Base-by-base conservation (phyloP, 1,284 basidiomycete genomes). In the Chalciporus sp. region DNA sequence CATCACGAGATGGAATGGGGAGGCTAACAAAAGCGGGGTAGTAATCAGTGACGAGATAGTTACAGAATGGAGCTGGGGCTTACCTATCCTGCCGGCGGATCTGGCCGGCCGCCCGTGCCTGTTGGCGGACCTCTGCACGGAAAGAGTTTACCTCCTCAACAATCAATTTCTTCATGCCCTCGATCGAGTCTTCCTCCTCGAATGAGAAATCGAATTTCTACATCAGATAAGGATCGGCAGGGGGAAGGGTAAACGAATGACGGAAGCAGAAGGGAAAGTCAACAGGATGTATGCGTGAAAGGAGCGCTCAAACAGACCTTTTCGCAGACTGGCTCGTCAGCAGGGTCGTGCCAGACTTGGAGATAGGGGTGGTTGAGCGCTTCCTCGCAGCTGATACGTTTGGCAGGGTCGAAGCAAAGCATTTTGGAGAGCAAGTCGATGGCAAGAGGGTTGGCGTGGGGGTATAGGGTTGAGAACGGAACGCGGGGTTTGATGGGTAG, bases 171-270 rank as follows among this genome's bases (percentile, higher is more conserved):
- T 96, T 94, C 97, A 99, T 99, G 20, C 97, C 97, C 51, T 97
- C 93, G 56, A 95, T 95, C 50, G 88, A 87, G 60, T 99, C 96
- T 72, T 98, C 96, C 58, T 90, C 88, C 74, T 99, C 97, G 62
- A 99, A 99, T n/a, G 87, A 82, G 69, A 99, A 99, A 74, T 99
- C 95, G 65, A 99, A 98, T 75, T 90, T 88, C 86, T 93, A 60
- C 29, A 26, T 37, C 23, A 26, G 7, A 11, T 39, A 1, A 16
- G 40, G 23, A 43, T 31, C 5, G 11, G 31, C 4, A 9, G 27
- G 4, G 27, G 27, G 27, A 9, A 28, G 16, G 37, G 44, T 49
- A 46, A 29, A 47, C 19, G 29, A 41, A 37, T 45, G 53, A 51
- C 28, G 33, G 58, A 61, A 53, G 10, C 39, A 3, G 16, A 37